Base-by-base conservation (phyloP, 768 basidiomycete genomes). In the Rhodosporidiobolus odoratus region DNA sequence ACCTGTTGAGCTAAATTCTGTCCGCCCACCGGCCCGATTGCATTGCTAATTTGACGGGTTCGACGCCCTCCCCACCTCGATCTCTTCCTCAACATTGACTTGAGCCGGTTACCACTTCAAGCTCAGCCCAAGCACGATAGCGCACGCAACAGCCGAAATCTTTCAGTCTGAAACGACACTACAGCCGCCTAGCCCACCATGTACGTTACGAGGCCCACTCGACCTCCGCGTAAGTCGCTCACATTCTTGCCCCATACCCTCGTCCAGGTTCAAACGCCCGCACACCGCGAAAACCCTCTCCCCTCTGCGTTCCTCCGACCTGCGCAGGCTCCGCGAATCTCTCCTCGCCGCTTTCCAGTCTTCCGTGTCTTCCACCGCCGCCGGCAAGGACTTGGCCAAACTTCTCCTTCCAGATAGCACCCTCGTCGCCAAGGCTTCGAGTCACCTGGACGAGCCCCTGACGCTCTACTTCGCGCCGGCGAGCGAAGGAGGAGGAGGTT, bases 401-500 rank as follows among this genome's bases (percentile, higher is more conserved):
- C 21, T 1, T 8, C 50, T 74, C 50, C 27, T 71, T 8, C 60
- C 66, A 2, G 73, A 74, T 50, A 54, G 47, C 0, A 30, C 53
- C 32, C 62, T 66, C 59, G 10, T 43, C 25, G 32, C 48, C 2
- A 65, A 65, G 25, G 73, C 58, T 4, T 52, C 63, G 16, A 68
- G 66, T 10, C 73, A 74, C 41, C 58, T 74, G 17, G 73, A 68
- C 60, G 73, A 74, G 25, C 62, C 62, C 27, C 21, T 61, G n/a
- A 65, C 66, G 10, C 25, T 71, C 30, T 71, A 65, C 56, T 58
- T 59, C n/a, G 41, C 45, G 41, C 30, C 63, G 4, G 8, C 23
- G 37, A 40, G 32, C 3, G 27, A 37, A 19, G 52, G 52, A 9
- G 25, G 32, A 37, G 43, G 48, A 5, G n/a, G 7, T 19, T 25